Conservation (phyloP, 768 basidiomycete species). For the Termitomyces sp. region DNA sequence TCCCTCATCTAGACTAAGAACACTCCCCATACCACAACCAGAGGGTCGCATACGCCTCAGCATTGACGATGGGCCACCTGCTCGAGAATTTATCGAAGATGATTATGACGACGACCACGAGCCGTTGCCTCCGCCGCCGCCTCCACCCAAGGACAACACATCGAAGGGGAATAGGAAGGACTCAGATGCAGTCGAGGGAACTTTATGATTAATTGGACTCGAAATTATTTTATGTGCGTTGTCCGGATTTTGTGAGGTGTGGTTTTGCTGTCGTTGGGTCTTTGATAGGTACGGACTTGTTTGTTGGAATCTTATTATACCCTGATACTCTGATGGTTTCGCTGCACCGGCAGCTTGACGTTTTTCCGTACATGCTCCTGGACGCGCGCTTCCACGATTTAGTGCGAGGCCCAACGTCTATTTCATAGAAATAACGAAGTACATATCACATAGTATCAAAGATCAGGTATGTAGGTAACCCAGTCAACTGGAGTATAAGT, state of each 20-base stretch:
- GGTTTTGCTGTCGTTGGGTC: neutral
- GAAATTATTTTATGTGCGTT: neutral
- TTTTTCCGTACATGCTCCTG: neutral
- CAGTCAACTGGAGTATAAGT: too few relatives aligned
- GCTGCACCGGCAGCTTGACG: too few relatives aligned
- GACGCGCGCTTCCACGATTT: neutral
- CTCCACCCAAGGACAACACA: neutral
- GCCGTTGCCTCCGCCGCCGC: slow-evolving; percentile 14
- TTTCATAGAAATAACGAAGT: too few relatives aligned
- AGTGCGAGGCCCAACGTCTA: too few relatives aligned
- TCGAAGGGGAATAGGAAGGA: neutral
- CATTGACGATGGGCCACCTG: slow-evolving; percentile 70
- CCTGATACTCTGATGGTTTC: neutral
- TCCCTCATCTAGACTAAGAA: slow-evolving; percentile 46
- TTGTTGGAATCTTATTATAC: neutral
- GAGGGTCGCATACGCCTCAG: slow-evolving; percentile 68
- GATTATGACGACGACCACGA: slow-evolving; percentile 49
- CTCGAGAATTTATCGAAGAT: slow-evolving; percentile 52
- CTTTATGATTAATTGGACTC: neutral
- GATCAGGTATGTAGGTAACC: too few relatives aligned
- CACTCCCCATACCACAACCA: slow-evolving; percentile 37
- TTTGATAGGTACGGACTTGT: neutral
- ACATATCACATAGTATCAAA: too few relatives aligned
- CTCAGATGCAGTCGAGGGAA: neutral
- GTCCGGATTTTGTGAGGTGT: neutral